A percentile compares a stretch with the other conserved stretches of the same genome.
Conservation (phyloP, 352 stramenopile species). For the Phytopythium kandeliae region DNA sequence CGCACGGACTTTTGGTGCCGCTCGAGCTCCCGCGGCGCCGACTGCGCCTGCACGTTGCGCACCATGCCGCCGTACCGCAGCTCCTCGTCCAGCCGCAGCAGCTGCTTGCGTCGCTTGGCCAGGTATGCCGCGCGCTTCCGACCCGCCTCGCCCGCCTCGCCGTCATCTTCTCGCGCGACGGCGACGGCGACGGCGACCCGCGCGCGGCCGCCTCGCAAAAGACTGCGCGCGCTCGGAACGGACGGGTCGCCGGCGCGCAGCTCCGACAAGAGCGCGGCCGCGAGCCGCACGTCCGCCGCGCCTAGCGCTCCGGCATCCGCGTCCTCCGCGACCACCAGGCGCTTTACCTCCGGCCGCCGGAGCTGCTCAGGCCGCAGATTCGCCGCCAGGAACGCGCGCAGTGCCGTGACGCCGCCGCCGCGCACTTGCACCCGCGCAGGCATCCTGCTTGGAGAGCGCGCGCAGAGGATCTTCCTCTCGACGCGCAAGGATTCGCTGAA, state of each 20-base stretch:
- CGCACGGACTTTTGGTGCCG: constrained; percentile 57
- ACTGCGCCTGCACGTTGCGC: constrained; percentile 56
- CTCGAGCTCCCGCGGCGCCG: constrained; percentile 36
- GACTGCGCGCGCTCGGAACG: constrained; percentile 14
- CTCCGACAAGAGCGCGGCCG: constrained; percentile 14
- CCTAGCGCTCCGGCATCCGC: constrained; percentile 13
- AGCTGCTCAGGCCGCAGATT: constrained; percentile 11
- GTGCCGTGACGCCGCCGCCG: constrained; percentile 13
- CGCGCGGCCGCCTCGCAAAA: constrained; percentile 13
- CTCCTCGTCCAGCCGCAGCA: constrained; percentile 76
- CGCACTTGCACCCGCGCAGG: constrained; percentile 11
- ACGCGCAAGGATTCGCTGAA: too few species aligned
- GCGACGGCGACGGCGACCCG: constrained; percentile 5
- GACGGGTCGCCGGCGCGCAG: constrained; percentile 14
- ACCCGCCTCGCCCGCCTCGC: constrained; percentile 5
- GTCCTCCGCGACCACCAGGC: constrained; percentile 8
- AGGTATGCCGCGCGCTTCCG: constrained; percentile 27
- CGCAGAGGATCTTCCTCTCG: too few species aligned
- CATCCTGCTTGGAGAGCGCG: too few species aligned
- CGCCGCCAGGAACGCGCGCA: constrained; percentile 25
- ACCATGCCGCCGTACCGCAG: constrained; percentile 74
- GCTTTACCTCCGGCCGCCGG: constrained; percentile 9
- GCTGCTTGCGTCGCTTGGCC: constrained; percentile 43
- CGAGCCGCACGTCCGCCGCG: constrained; percentile 17
- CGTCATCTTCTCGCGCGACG: neutral